These are phyloP conservation scores for Aspergillus sp. DNA, from an alignment of 2,329 filamentous ascomycete genomes.

Conservation along the genomic window DNA sequence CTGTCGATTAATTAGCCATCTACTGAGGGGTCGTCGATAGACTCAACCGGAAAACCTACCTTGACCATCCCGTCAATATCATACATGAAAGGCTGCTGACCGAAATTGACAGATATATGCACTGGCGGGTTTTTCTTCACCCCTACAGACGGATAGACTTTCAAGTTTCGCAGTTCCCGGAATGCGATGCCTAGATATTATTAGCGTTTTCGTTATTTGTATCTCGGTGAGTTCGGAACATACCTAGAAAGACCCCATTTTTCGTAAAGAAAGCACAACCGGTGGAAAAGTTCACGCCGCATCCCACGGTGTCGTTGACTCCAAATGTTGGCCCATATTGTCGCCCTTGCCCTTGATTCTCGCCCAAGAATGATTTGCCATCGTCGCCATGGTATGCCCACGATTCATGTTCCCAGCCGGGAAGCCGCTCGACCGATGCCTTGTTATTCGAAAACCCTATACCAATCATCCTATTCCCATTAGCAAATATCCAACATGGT, in stretches of 20 bases:
- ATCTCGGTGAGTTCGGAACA: background rate
- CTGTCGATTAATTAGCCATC: slow-evolving; percentile 38
- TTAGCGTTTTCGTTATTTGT: background rate
- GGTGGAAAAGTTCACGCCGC: slow-evolving; percentile 64
- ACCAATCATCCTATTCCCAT: slow-evolving; percentile 41
- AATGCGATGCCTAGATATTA: slow-evolving; percentile 55
- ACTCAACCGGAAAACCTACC: slow-evolving; percentile 49
- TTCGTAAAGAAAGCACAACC: slow-evolving; percentile 65
- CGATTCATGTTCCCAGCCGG: slow-evolving; percentile 65
- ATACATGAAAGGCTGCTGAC: slow-evolving; percentile 75
- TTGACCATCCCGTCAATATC: slow-evolving; percentile 86
- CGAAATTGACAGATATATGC: slow-evolving; percentile 62
- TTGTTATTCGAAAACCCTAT: slow-evolving; percentile 62
- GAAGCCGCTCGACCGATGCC: slow-evolving; percentile 59
- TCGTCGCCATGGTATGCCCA: slow-evolving; percentile 69
- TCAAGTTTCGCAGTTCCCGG: slow-evolving; percentile 43
- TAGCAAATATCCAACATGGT: slow-evolving; percentile 9
- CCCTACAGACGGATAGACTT: slow-evolving; percentile 59
- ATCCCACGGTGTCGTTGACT: slow-evolving; percentile 61
- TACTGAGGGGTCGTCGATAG: background rate
- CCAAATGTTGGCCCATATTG: slow-evolving; percentile 61
- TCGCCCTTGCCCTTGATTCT: slow-evolving; percentile 54
- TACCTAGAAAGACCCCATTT: slow-evolving; percentile 61
- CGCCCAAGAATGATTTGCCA: slow-evolving; percentile 62
- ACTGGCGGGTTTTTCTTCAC: slow-evolving; percentile 63